Conservation (phyloP, 306 rosid genomes). For the Acacia acuminata region DNA sequence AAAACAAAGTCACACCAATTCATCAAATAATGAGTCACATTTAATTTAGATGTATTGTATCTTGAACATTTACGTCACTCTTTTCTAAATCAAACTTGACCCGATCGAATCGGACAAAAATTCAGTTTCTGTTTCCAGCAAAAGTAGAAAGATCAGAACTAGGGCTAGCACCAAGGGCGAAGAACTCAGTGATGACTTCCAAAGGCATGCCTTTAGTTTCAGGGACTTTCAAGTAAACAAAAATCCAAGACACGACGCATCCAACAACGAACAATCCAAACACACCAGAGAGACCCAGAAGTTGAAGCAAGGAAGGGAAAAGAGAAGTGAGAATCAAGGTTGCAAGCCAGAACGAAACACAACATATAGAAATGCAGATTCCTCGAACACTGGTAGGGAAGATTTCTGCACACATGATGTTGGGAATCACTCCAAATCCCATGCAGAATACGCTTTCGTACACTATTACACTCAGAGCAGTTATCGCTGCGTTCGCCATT, state of each 20-base stretch:
- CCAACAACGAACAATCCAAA: slow-evolving; percentile 51
- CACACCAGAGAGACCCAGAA: slow-evolving; percentile 57
- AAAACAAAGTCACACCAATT: not conserved
- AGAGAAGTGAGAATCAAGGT: slow-evolving; percentile 53
- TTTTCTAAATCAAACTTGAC: not conserved
- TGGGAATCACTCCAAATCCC: slow-evolving; percentile 68
- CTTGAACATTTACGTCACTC: not conserved
- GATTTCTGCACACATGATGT: slow-evolving; percentile 65
- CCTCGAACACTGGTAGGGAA: slow-evolving; percentile 72
- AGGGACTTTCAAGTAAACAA: slow-evolving; percentile 68
- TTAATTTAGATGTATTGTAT: not conserved
- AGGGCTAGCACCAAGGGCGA: slow-evolving; percentile 50
- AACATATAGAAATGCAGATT: slow-evolving; percentile 63
- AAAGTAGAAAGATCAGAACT: not conserved
- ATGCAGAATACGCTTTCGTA: slow-evolving; percentile 63
- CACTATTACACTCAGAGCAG: slow-evolving; percentile 47
- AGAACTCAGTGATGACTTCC: slow-evolving; percentile 73
- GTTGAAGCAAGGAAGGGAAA: slow-evolving; percentile 54
- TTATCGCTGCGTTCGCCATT: slow-evolving; percentile 42
- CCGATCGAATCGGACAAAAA: not conserved
- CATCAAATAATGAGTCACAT: not conserved
- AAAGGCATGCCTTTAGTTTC: slow-evolving; percentile 83
- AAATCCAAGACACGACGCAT: slow-evolving; percentile 55
- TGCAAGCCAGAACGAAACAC: slow-evolving; percentile 55
- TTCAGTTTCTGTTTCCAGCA: not conserved